phyloP scores from a whole-genome alignment of 495 filamentous ascomycete genomes.

The Tuber brumale region DNA sequence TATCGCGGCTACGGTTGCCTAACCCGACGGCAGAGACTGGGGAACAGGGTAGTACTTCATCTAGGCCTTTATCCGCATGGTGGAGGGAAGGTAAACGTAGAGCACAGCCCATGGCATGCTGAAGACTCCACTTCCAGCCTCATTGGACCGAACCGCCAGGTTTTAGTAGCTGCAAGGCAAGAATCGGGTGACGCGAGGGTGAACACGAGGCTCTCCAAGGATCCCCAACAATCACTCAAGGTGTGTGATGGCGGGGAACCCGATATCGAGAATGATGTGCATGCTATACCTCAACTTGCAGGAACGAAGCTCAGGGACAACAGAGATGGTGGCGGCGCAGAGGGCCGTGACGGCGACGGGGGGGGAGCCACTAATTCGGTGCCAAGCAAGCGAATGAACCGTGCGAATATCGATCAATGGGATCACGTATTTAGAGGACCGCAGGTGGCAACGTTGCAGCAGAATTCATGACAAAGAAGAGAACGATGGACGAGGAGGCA shows the following conservation, averaged over 20 bases:
- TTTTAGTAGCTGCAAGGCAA: slow-evolving; percentile 16
- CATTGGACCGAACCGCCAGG: slow-evolving; percentile 23
- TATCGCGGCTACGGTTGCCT: too few species aligned
- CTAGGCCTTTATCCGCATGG: too few species aligned
- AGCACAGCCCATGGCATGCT: too few species aligned
- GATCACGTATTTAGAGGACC: slow-evolving; percentile 79
- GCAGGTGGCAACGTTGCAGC: slow-evolving; percentile 78
- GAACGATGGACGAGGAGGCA: slow-evolving; percentile 66
- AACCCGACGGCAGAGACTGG: too few species aligned
- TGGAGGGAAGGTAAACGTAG: too few species aligned
- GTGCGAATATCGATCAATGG: slow-evolving; percentile 55
- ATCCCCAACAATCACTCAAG: slow-evolving; percentile 30
- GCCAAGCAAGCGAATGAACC: slow-evolving; percentile 20
- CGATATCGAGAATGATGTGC: slow-evolving; percentile 40
- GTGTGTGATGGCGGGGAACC: slow-evolving; percentile 35
- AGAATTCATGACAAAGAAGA: slow-evolving; percentile 69
- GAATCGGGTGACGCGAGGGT: slow-evolving; percentile 32
- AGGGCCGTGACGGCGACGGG: slow-evolving; percentile 48
- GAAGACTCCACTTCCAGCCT: slow-evolving; percentile 9
- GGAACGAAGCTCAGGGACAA: slow-evolving; percentile 32
- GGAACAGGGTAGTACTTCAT: slow-evolving; percentile 5
- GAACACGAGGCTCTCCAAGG: slow-evolving; percentile 37
- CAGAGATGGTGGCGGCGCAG: slow-evolving; percentile 49
- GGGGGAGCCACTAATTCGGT: slow-evolving; percentile 32
- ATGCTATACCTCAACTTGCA: slow-evolving; percentile 27